Evolutionary conservation across 2,329 filamentous ascomycete genomes (phyloP).

Genomic region (Sporothrix humicola): DNA sequence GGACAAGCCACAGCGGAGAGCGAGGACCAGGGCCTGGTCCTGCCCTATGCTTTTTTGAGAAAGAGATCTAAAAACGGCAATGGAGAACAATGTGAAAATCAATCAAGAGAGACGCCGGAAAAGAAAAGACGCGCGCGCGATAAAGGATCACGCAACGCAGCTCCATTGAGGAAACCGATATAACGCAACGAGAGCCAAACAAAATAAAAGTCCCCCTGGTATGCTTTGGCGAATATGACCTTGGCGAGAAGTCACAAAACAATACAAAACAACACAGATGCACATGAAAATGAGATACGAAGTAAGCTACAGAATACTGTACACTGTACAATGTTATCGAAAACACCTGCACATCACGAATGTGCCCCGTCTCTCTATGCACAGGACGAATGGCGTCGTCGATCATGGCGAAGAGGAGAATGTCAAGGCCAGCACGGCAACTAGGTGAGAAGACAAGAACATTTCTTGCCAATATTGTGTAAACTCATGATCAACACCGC

Average conservation of each 20-base stretch:
- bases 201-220: background rate
- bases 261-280: background rate
- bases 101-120: background rate
- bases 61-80: background rate
- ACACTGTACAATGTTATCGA: background rate
- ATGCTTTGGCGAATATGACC: too few species aligned
- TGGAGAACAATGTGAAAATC: background rate
- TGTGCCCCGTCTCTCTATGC: constrained; percentile 8
- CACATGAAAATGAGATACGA: background rate
- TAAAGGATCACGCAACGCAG: background rate
- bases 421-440: too few species aligned
- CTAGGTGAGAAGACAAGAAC: too few species aligned
- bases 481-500: background rate
- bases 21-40: background rate
- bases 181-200: background rate
- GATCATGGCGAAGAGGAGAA: background rate
- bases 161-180: too few species aligned
- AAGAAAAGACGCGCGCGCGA: constrained; percentile 3
- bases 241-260: background rate
- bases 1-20: background rate
- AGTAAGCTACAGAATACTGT: background rate
- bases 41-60: constrained; percentile 4
- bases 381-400: constrained; percentile 20
- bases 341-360: constrained; percentile 5
- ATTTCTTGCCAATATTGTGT: background rate